Evolutionary conservation across 805 yeast species (phyloP).

Genomic region (Priceomyces fermenticarens): DNA sequence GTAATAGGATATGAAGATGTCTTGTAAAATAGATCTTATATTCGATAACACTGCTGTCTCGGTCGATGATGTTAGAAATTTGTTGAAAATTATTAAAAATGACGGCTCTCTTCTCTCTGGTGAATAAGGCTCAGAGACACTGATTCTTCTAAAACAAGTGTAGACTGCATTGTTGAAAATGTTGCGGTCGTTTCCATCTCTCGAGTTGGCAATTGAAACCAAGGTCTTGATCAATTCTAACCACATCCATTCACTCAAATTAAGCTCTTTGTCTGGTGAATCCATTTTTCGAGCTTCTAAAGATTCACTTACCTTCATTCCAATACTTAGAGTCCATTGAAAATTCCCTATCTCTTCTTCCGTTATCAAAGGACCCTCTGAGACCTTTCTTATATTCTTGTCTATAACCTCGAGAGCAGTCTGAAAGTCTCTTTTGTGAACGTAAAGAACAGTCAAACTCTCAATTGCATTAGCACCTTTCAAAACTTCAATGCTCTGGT

Average conservation of each 20-base stretch:
- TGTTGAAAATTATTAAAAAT: conserved; percentile 53
- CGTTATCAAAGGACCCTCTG: conserved; percentile 11
- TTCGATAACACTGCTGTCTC: conserved; percentile 54
- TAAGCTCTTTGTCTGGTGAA: conserved; percentile 9
- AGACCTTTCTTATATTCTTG: conserved; percentile 16
- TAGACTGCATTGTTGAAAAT: conserved; percentile 28
- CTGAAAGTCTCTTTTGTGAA: conserved; percentile 16
- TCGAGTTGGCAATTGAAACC: conserved; percentile 16
- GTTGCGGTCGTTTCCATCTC: not conserved
- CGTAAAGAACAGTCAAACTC: conserved; percentile 28
- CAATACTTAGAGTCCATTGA: conserved; percentile 32
- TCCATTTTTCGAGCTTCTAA: conserved; percentile 9
- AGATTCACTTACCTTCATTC: conserved; percentile 27
- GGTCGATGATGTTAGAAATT: conserved; percentile 49
- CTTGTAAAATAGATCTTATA: conserved; percentile 56
- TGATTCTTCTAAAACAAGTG: conserved; percentile 29
- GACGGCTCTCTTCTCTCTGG: conserved; percentile 26
- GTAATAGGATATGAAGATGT: conserved; percentile 60
- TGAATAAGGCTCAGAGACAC: conserved; percentile 23
- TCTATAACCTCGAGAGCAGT: conserved; percentile 29
- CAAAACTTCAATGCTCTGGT: conserved; percentile 14
- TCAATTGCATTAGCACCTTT: conserved; percentile 20
- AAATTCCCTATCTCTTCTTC: conserved; percentile 10
- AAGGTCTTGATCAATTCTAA: conserved; percentile 22
- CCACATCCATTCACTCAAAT: conserved; percentile 28